These are phyloP conservation scores for Bipolaris gigantea DNA, from an alignment of 2,329 filamentous ascomycete species.

Conservation along the genomic window DNA sequence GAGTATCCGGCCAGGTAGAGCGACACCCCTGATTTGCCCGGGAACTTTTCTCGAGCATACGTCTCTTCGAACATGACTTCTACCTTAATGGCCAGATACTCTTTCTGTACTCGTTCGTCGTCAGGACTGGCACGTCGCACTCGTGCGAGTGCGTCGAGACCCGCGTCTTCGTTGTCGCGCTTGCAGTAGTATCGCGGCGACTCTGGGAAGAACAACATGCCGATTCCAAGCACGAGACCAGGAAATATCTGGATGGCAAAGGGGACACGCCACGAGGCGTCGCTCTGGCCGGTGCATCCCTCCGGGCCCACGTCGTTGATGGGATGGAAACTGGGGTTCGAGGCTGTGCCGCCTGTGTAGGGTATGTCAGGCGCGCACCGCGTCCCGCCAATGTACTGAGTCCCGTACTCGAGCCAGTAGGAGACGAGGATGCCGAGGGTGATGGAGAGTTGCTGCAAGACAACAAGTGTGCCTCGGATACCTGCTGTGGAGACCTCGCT, in stretches of 20 bases:
- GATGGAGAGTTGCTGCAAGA: slow-evolving; percentile 25
- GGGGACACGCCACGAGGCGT: slow-evolving; percentile 62
- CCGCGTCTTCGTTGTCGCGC: slow-evolving; percentile 49
- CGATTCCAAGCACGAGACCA: slow-evolving; percentile 71
- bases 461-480: slow-evolving; percentile 26
- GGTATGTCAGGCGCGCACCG: slow-evolving; percentile 54
- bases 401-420: slow-evolving; percentile 27
- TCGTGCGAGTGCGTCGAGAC: slow-evolving; percentile 50
- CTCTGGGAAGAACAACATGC: slow-evolving; percentile 49
- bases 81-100: slow-evolving; percentile 58
- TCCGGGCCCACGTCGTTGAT: slow-evolving; percentile 21
- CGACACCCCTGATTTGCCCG: slow-evolving; percentile 49
- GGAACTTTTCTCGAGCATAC: slow-evolving; percentile 39
- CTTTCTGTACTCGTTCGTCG: slow-evolving; percentile 60
- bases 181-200: slow-evolving; percentile 34
- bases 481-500: slow-evolving; percentile 24
- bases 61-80: slow-evolving; percentile 61
- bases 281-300: slow-evolving; percentile 42
- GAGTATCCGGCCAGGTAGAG: slow-evolving; percentile 59
- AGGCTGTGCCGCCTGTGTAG: slow-evolving; percentile 50
- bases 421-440: slow-evolving; percentile 25
- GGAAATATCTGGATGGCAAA: slow-evolving; percentile 78
- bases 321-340: slow-evolving; percentile 45
- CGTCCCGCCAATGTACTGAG: slow-evolving; percentile 25
- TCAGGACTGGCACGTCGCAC: slow-evolving; percentile 51